phyloP scores from a whole-genome alignment of 2,329 filamentous ascomycete genomes.

The Aspergillus thermomutatus region DNA sequence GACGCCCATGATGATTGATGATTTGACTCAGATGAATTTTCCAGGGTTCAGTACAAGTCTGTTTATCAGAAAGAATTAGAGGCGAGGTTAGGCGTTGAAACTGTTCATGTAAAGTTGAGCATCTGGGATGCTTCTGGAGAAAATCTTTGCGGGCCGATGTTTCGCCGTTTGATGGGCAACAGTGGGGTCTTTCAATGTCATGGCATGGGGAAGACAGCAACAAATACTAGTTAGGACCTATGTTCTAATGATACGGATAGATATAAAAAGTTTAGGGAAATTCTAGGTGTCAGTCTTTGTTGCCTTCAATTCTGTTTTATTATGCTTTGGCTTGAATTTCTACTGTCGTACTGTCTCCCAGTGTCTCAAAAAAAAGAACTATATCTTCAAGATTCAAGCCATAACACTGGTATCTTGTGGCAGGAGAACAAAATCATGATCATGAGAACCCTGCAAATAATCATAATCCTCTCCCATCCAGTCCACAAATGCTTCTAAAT shows the following conservation, averaged over 20 bases:
- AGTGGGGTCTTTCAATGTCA: not conserved
- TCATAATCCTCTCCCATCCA: slow-evolving; percentile 37
- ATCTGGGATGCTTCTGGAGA: not conserved
- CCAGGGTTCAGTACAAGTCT: not conserved
- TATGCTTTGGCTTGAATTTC: not conserved
- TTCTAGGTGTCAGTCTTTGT: not conserved
- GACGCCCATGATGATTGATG: slow-evolving; percentile 66
- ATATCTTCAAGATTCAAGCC: not conserved
- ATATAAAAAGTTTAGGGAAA: not conserved
- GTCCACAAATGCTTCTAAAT: slow-evolving; percentile 33
- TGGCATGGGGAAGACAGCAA: not conserved
- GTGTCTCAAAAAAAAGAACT: not conserved
- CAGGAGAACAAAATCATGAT: slow-evolving; percentile 32
- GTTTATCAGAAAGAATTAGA: not conserved
- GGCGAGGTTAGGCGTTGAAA: not conserved
- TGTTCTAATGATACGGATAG: no score
- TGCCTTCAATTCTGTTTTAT: not conserved
- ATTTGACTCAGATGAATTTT: not conserved
- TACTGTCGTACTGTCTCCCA: not conserved
- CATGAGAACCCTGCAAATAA: slow-evolving; percentile 36
- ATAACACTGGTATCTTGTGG: not conserved
- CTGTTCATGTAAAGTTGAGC: not conserved
- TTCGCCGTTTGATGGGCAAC: not conserved
- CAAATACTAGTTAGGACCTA: no score
- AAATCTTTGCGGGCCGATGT: not conserved